These are phyloP conservation scores for Starmerella tilneyi DNA, from an alignment of 805 yeast genomes.

Conservation along the genomic window DNA sequence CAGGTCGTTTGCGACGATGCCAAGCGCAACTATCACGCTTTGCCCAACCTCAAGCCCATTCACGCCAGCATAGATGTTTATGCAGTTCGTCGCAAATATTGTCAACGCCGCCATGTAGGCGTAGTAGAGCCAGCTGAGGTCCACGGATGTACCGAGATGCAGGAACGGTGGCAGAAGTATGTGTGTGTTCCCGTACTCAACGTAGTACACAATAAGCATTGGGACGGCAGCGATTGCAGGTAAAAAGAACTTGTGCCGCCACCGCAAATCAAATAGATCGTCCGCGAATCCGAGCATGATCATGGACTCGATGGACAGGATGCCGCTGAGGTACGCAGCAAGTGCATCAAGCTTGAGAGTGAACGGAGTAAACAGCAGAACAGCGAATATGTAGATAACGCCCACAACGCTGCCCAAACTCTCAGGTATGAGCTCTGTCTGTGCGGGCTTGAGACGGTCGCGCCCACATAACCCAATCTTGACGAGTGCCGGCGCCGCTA, in stretches of 20 bases:
- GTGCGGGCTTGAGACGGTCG: constrained; percentile 56
- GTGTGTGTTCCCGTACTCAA: constrained; percentile 86
- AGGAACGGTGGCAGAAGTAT: constrained; percentile 61
- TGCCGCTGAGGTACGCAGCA: constrained; percentile 76
- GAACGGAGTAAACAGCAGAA: constrained; percentile 73
- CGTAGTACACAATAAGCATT: constrained; percentile 76
- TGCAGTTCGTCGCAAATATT: constrained; percentile 91
- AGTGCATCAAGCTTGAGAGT: constrained; percentile 44
- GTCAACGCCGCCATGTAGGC: constrained; percentile 83
- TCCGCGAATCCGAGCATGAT: constrained; percentile 81
- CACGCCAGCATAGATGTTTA: constrained; percentile 90
- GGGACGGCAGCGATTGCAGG: constrained; percentile 95
- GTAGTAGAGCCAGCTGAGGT: constrained; percentile 73
- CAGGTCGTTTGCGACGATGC: constrained; percentile 65
- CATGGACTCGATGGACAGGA: constrained; percentile 74
- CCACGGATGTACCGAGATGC: constrained; percentile 39
- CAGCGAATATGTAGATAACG: constrained; percentile 62
- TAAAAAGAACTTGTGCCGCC: constrained; percentile 94
- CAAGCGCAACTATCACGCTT: constrained; percentile 61
- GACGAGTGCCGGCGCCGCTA: constrained; percentile 22
- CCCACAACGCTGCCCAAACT: constrained; percentile 88
- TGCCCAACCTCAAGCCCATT: constrained; percentile 97
- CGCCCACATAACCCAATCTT: constrained; percentile 68
- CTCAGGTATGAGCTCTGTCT: constrained; percentile 72
- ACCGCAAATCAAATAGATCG: constrained; percentile 87